Percentiles rank a stretch among this genome's conserved stretches.
These are phyloP conservation scores for Pelargonium fulgidum DNA, from an alignment of 441 rosid genomes.

Conservation along the genomic window DNA sequence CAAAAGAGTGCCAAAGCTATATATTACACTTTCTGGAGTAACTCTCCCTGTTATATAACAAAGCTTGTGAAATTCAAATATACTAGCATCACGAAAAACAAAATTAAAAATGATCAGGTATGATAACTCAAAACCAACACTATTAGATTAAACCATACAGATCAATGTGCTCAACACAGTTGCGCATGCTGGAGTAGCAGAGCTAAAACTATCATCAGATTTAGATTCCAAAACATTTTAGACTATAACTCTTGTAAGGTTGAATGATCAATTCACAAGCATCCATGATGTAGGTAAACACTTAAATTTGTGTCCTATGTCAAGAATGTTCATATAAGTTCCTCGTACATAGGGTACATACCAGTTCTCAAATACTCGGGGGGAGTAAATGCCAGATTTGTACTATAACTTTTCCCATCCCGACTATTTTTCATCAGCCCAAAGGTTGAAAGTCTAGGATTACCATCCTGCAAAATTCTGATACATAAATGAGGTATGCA, in stretches of 20 bases:
- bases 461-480: conserved; percentile 44
- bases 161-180: background rate
- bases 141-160: background rate
- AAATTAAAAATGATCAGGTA: background rate
- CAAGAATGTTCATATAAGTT: background rate
- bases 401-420: conserved; percentile 69
- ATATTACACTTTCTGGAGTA: conserved; percentile 86
- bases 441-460: conserved; percentile 63
- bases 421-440: conserved; percentile 75
- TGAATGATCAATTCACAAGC: conserved; percentile 3
- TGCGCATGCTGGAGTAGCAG: background rate
- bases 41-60: conserved; percentile 51
- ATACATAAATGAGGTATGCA: conserved; percentile 16
- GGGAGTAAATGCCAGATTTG: conserved; percentile 68
- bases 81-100: background rate
- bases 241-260: background rate
- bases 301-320: background rate
- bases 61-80: background rate
- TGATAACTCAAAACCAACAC: background rate
- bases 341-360: conserved; percentile 15
- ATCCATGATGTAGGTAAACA: background rate
- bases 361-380: conserved; percentile 71
- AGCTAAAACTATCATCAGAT: background rate
- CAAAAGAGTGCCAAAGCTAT: conserved; percentile 86
- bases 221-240: background rate